These are phyloP conservation scores for Chaetomiaceae sp. DNA, from an alignment of 2,329 filamentous ascomycete species.

Conservation along the genomic window DNA sequence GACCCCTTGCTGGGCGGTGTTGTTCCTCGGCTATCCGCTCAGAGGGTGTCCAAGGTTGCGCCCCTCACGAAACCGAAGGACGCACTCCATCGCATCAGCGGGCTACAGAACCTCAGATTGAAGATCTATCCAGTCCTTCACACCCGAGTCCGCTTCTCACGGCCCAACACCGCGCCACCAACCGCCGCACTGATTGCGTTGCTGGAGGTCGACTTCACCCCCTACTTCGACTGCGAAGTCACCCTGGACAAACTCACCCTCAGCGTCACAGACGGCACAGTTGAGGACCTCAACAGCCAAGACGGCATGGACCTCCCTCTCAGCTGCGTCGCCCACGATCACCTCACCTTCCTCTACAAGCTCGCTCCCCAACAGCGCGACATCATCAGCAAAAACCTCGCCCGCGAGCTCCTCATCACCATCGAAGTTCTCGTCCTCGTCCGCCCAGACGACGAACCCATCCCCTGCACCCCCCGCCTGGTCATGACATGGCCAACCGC, in stretches of 20 bases:
- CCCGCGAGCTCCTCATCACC: conserved; percentile 53
- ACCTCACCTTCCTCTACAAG: conserved; percentile 70
- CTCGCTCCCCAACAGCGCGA: conserved; percentile 52
- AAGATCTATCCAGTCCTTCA: conserved; percentile 66
- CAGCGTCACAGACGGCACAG: conserved; percentile 51
- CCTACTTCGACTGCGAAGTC: conserved; percentile 64
- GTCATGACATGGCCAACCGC: conserved; percentile 64
- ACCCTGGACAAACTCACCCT: conserved; percentile 56
- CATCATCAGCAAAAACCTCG: conserved; percentile 40
- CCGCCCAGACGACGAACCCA: conserved; percentile 37
- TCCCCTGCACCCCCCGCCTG: conserved; percentile 56
- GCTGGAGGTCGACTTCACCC: conserved; percentile 69
- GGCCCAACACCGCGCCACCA: conserved; percentile 54
- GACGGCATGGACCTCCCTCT: conserved; percentile 52
- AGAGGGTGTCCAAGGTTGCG: conserved; percentile 69
- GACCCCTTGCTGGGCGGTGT: conserved; percentile 60
- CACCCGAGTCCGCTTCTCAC: conserved; percentile 67
- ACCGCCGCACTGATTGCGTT: conserved; percentile 62
- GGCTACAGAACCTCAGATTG: conserved; percentile 58
- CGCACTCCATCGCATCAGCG: conserved; percentile 58
- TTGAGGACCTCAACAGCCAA: conserved; percentile 53
- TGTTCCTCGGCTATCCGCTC: conserved; percentile 64
- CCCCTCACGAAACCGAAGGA: conserved; percentile 62
- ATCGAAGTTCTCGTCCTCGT: conserved; percentile 58
- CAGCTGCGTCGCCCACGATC: conserved; percentile 65